Evolutionary conservation across 805 yeast genomes (phyloP).

Genomic region (Ogataea saltuana): DNA sequence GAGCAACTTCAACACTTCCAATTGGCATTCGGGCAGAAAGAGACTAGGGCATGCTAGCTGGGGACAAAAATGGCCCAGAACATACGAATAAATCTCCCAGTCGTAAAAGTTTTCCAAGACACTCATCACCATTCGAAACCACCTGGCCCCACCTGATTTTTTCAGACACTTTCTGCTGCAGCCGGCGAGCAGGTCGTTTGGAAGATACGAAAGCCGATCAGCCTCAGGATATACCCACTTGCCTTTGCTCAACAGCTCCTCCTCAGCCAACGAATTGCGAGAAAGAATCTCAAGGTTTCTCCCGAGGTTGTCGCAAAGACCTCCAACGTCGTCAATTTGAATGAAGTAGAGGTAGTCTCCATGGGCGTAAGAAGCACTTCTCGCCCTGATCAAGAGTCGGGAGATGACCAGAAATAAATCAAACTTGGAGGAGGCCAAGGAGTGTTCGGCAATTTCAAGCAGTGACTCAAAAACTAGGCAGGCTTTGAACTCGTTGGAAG

Average conservation of each 20-base stretch:
- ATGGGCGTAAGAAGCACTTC: constrained; percentile 30
- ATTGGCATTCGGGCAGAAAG: constrained; percentile 43
- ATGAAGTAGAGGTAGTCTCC: constrained; percentile 49
- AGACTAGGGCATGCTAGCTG: constrained; percentile 62
- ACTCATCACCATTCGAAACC: constrained; percentile 52
- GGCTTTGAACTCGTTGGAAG: constrained; percentile 14
- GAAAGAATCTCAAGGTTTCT: constrained; percentile 42
- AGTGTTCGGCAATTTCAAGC: constrained; percentile 12
- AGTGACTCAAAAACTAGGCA: constrained; percentile 13
- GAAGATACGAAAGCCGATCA: constrained; percentile 43
- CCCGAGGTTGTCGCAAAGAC: constrained; percentile 59
- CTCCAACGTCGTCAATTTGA: constrained; percentile 62
- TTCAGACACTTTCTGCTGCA: constrained; percentile 37
- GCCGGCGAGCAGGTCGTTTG: constrained; percentile 41
- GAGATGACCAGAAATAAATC: constrained; percentile 47
- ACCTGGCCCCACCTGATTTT: constrained; percentile 42
- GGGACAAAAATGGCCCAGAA: constrained; percentile 68
- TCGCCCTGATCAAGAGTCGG: constrained; percentile 53
- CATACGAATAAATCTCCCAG: constrained; percentile 72
- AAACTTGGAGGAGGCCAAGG: constrained; percentile 12
- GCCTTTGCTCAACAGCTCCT: constrained; percentile 28
- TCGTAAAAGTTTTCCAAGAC: constrained; percentile 54
- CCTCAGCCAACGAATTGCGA: constrained; percentile 17
- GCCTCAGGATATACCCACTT: constrained; percentile 67
- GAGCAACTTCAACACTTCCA: constrained; percentile 44